Evolutionary conservation across 2,329 filamentous ascomycete species (phyloP).

Genomic region (Colletotrichum viniferum): DNA sequence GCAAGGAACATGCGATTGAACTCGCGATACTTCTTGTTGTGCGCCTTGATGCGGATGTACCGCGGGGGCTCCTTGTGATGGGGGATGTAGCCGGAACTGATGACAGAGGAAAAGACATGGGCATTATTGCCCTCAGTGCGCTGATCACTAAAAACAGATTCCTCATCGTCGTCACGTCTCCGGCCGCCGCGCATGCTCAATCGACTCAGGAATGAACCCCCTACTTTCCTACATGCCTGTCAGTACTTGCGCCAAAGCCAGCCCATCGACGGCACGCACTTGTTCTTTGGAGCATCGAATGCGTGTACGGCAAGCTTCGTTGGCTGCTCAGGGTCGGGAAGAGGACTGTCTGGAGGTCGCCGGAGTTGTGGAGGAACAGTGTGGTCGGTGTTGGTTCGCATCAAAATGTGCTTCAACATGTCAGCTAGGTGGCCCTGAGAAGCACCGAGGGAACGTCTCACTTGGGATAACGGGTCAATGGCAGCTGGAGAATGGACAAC

Average conservation of each 20-base stretch:
- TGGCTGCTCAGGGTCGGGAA: conserved; percentile 42
- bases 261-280: conserved; percentile 49
- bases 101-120: conserved; percentile 78
- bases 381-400: conserved; percentile 69
- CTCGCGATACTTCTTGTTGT: conserved; percentile 80
- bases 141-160: conserved; percentile 70
- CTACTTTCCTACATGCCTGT: conserved; percentile 70
- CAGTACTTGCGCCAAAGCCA: neutral
- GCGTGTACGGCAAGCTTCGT: conserved; percentile 39
- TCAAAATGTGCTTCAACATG: conserved; percentile 60
- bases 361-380: conserved; percentile 62
- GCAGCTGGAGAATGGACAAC: conserved; percentile 19
- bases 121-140: conserved; percentile 84
- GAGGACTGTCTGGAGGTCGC: conserved; percentile 56
- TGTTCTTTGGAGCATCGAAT: conserved; percentile 61
- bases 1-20: conserved; percentile 91
- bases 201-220: conserved; percentile 87
- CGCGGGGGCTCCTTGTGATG: conserved; percentile 86
- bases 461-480: conserved; percentile 35
- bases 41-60: conserved; percentile 84
- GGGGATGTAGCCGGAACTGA: conserved; percentile 77
- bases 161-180: conserved; percentile 74
- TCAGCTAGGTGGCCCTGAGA: neutral
- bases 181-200: conserved; percentile 73
- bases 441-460: conserved; percentile 9